Conservation (phyloP, 202 grass and related monocot species). For the Brachypodium distachyon region DNA sequence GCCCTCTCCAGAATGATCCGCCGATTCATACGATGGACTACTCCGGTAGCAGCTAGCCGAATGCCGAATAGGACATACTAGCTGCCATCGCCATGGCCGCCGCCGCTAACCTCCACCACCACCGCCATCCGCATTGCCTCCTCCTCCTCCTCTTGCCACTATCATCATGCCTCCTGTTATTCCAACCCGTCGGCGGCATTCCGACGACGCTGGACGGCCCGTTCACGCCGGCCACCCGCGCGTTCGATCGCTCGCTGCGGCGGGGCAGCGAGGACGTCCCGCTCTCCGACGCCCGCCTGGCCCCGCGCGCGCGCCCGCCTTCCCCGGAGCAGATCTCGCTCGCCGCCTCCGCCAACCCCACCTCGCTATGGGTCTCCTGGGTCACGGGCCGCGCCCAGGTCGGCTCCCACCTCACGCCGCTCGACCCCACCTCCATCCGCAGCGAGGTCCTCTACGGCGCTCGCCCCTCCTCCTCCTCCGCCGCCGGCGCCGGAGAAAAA, state of each 20-base stretch:
- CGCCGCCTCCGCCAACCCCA: conserved; percentile 46
- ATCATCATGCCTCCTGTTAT: not conserved
- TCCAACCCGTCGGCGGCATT: conserved; percentile 8
- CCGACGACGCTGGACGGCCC: conserved; percentile 81
- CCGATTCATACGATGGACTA: too few relatives aligned
- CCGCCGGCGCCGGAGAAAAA: too few relatives aligned
- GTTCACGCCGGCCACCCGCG: conserved; percentile 48
- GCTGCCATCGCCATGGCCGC: not conserved
- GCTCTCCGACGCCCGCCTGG: conserved; percentile 48
- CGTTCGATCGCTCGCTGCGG: conserved; percentile 54
- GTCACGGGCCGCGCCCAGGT: conserved; percentile 55
- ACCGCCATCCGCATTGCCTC: not conserved
- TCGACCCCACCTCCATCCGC: conserved; percentile 43
- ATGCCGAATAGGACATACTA: not conserved
- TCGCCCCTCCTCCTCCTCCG: not conserved
- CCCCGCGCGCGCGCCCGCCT: conserved; percentile 29
- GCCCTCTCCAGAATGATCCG: not conserved
- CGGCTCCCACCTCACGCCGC: conserved; percentile 46
- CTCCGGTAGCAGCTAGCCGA: not conserved
- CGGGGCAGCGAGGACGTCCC: conserved; percentile 73
- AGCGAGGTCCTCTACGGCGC: conserved; percentile 74
- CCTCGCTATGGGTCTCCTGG: conserved; percentile 83
- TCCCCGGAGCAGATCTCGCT: conserved; percentile 83
- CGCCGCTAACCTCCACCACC: not conserved
- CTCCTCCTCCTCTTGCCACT: not conserved